These are phyloP conservation scores for Serendipita indica DNA, from an alignment of 768 basidiomycete species.

Conservation along the genomic window DNA sequence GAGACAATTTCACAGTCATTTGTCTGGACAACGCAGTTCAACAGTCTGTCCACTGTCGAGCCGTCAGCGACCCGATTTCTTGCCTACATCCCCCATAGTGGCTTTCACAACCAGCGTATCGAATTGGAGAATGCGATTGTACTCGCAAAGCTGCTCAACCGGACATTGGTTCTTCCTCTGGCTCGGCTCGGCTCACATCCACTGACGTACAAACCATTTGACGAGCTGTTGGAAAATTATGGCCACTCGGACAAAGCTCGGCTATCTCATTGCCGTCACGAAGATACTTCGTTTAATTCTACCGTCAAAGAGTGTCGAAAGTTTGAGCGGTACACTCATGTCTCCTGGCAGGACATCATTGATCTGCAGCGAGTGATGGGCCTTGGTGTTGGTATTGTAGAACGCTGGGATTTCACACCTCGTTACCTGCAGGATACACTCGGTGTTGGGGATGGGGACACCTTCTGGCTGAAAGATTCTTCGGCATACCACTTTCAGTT, in stretches of 20 bases:
- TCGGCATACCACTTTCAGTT: constrained; percentile 51
- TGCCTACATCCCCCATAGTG: constrained; percentile 69
- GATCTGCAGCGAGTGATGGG: constrained; percentile 30
- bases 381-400: constrained; percentile 23
- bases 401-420: constrained; percentile 36
- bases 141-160: constrained; percentile 52
- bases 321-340: constrained; percentile 43
- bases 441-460: constrained; percentile 27
- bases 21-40: no score
- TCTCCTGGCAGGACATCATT: constrained; percentile 61
- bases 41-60: no score
- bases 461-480: constrained; percentile 36
- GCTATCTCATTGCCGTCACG: constrained; percentile 34
- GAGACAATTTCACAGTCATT: no score
- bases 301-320: constrained; percentile 41
- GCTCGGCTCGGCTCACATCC: constrained; percentile 44
- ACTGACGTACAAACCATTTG: constrained; percentile 42
- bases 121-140: constrained; percentile 72
- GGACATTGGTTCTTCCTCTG: constrained; percentile 68
- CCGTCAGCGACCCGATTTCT: constrained; percentile 28
- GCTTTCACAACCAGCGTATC: constrained; percentile 77
- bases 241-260: constrained; percentile 35
- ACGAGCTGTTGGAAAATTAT: constrained; percentile 33
- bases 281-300: constrained; percentile 23
- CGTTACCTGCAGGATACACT: constrained; percentile 33